Base-by-base conservation (phyloP, 129 eudicot genomes). In the Chrysanthemum makinoi region DNA sequence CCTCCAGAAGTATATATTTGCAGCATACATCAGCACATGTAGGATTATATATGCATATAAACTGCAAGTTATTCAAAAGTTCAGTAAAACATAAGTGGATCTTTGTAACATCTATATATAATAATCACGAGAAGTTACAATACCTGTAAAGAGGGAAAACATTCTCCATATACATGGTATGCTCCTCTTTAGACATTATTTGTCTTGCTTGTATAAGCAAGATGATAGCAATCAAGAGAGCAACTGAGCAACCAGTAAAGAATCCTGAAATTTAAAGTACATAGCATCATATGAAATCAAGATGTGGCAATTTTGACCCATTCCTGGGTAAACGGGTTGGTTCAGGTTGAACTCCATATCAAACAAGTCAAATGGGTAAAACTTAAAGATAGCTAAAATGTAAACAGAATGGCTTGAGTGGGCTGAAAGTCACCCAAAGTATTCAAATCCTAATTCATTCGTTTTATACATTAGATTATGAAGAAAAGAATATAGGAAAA, bases 91-190 rank as follows among this genome's bases (percentile, higher is more conserved):
- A 49, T 51, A 73, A 33, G 18, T 30, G 19, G 35, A 65, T 62
- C 47, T 61, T 55, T 72, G 19, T 68, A 46, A 7, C 46, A 1
- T 47, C 54, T 55, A 62, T 15, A 60, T 15, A 50, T 50, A 61
- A 60, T 49, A 48, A 49, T 62, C 33, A 54, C 19, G 3, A 59
- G 30, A 14, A 73, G 54, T 56, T 35, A 13, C 14, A 74, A 76
- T 75, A 86, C 97, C 89, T 87, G 84, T 87, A 91, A 51, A 91
- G 95, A 33, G 88, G 89, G 75, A 82, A 88, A 64, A 91, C 90
- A 66, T 66, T 80, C 62, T 83, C 88, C 83, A 88, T 43, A 72
- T 83, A 88, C 70, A 70, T 55, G 60, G 79, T 60, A 44, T 81
- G 86, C 48, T 82, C 82, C 62, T 82, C 71, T 53, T 72, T 84